Base-by-base conservation (phyloP, 441 rosid genomes). In the Daphne laureola region DNA sequence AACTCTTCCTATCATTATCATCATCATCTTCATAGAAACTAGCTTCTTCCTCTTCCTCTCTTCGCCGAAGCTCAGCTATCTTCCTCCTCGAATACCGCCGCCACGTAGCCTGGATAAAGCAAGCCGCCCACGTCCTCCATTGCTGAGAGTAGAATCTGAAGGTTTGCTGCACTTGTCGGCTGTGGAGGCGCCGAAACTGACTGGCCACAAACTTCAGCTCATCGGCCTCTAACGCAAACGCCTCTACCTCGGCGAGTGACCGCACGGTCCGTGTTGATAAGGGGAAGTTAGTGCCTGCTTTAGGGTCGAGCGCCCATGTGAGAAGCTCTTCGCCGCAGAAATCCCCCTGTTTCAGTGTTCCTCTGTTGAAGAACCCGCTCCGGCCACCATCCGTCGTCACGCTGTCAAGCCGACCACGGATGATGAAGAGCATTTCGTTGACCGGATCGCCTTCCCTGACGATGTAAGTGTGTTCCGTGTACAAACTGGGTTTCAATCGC, bases 371-470 rank as follows among this genome's bases (percentile, higher is more conserved):
- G 74, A 91, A 91, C 1, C 98, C 98, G 49, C 86, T 91, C 72
- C 98, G 76, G 49, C 98, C 95, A 21, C 96, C 96, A 65, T 91
- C 98, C 23, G 98, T 91, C 0, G 96, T 88, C 55, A 88, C 90
- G 60, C 98, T 91, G 61, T 91, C 96, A 43, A 88, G 71, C 53
- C 90, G 71, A 8, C 96, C 96, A 3, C 93, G 84, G 36, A 91
- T 91, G 35, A 91, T 84, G 76, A 88, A 91, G 14, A 88, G 75
- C 96, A 91, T 91, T 68, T 88, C 93, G 51, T 86, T 77, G 4
- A 91, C 98, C 1, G 98, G 98, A 44, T 91, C 98, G 25, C 90
- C 98, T 78, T 91, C 96, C n/a, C 98, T 81, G 43, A 86, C 95
- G 4, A 88, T 81, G 68, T 72, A 80, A 12, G 96, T 91, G 3